Evolutionary conservation across 2,329 filamentous ascomycete genomes (phyloP), one percentile per base, ranked within the genome.

Genomic region (Colletotrichum sp.): DNA sequence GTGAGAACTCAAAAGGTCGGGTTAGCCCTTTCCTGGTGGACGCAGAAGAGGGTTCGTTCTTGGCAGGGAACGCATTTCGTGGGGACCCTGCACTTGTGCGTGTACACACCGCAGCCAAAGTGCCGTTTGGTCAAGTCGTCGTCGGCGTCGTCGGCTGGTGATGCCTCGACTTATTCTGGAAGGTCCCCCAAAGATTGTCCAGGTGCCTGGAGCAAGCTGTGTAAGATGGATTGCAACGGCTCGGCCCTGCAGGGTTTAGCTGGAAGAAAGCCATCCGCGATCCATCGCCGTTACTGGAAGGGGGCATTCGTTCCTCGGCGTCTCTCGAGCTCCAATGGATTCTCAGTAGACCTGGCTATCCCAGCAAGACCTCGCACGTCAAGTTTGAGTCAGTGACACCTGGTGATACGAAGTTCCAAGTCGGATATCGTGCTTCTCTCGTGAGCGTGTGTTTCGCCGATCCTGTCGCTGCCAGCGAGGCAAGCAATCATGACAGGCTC

Each of bases 1-100:
- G n/a, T 63, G n/a, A 64, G 34, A 72, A 72, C 47, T 59, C 58
- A 64, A 69, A 65, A 47, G 11, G 51, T 43, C 51, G 64, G 64
- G 43, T 43, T 58, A 34, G 16, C 16, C 38, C 64, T 24, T 29
- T 15, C n/a, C 24, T 57, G 38, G n/a, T 31, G n/a, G 61, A 29
- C 43, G 9, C 16, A 29, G 59, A 47, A 43, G 38, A 43, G 59
- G 21, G 34, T 7, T 21, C 21, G 33, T 24, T 43, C 21, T 62
- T 24, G 33, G n/a, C 33, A 21, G 33, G 31, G n/a, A 34, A 24
- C 58, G 33, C 31, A 62, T 21, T 15, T 15, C 33, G 29, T 11
- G 58, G 33, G 54, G 24, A 57, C 27, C 24, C 27, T 57, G 54
- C 43, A 51, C 43, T 51, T 24, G 43, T 51, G 43, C 43, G 43